Evolutionary conservation across 805 yeast species (phyloP).

Genomic region (Maudiozyma saulgeensis): DNA sequence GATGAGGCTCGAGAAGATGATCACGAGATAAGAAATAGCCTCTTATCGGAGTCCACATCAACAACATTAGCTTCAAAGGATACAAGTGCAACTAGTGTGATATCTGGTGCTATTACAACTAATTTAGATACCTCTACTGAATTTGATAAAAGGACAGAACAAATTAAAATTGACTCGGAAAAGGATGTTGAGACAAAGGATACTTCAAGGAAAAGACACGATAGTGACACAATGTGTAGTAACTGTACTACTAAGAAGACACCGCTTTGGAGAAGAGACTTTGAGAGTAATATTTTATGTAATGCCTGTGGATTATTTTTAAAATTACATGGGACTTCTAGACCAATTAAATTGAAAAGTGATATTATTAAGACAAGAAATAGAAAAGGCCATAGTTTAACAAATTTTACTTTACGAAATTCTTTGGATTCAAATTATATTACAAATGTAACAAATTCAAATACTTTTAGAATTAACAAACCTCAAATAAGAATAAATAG

Average conservation of each 20-base stretch:
- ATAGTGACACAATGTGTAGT: slow-evolving; percentile 54
- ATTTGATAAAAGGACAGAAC: neutral
- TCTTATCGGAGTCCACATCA: neutral
- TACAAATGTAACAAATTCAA: slow-evolving; percentile 17
- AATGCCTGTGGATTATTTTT: slow-evolving; percentile 88
- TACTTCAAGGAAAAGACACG: neutral
- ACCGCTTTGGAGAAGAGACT: slow-evolving; percentile 91
- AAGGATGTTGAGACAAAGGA: neutral
- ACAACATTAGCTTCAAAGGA: neutral
- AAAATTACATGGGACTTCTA: slow-evolving; percentile 81
- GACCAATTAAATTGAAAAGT: slow-evolving; percentile 83
- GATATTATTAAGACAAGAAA: slow-evolving; percentile 87
- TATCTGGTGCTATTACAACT: neutral
- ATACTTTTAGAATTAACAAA: neutral
- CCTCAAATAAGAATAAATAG: neutral
- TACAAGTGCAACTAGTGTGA: neutral
- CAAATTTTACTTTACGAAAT: neutral
- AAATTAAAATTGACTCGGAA: neutral
- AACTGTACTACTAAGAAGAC: slow-evolving; percentile 88
- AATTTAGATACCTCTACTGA: neutral
- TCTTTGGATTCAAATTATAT: neutral
- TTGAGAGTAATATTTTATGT: slow-evolving; percentile 78
- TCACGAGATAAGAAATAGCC: neutral
- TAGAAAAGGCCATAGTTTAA: slow-evolving; percentile 33
- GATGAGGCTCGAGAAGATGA: neutral